phyloP scores from a whole-genome alignment of 2,329 filamentous ascomycete genomes.

The Gnomoniopsis sp. region DNA sequence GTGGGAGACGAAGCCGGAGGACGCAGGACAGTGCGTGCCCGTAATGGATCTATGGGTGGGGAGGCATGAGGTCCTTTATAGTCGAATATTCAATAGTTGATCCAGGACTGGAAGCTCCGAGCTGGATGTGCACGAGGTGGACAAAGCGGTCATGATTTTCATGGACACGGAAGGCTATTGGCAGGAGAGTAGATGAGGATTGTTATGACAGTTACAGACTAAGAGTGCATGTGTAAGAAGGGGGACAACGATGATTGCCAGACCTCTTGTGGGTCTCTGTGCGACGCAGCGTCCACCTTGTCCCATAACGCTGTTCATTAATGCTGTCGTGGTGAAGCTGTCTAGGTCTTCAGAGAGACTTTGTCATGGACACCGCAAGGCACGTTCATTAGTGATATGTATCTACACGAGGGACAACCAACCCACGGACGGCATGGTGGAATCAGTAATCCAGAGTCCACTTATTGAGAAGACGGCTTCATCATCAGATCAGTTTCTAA shows the following conservation, averaged over 20 bases:
- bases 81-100: slow-evolving; percentile 81
- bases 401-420: no score
- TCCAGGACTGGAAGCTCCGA: neutral
- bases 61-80: slow-evolving; percentile 78
- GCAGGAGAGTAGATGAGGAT: neutral
- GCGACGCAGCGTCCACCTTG: no score
- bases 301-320: no score
- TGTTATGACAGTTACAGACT: neutral
- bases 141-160: neutral
- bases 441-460: no score
- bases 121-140: neutral
- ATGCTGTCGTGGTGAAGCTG: neutral
- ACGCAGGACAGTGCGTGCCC: slow-evolving; percentile 72
- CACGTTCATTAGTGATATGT: no score
- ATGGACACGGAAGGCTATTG: no score
- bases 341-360: no score
- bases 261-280: no score
- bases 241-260: neutral
- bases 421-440: no score
- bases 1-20: slow-evolving; percentile 56
- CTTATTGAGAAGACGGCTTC: no score
- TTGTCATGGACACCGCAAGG: no score
- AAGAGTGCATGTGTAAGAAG: neutral
- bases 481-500: no score
- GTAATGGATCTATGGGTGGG: slow-evolving; percentile 81